Conservation (phyloP, 768 basidiomycete species). For the Pseudohyphozyma bogoriensis region DNA sequence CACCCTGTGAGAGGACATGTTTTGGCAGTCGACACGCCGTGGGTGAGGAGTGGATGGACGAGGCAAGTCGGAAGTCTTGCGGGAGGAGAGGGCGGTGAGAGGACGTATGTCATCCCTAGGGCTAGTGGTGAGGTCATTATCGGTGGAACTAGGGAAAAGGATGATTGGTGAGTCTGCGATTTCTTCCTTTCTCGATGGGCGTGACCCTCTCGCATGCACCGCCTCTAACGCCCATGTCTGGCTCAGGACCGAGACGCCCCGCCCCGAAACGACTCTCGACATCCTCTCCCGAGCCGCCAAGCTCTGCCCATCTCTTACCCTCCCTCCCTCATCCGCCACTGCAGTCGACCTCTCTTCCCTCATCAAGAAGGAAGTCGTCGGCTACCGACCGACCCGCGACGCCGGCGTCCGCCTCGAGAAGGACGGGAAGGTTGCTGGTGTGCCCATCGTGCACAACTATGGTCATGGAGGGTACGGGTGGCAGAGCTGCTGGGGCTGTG, state of each 20-base stretch:
- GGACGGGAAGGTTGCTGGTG: background rate
- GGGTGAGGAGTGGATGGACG: conserved; percentile 36
- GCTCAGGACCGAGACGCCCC: conserved; percentile 26
- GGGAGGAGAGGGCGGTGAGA: conserved; percentile 33
- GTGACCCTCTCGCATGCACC: background rate
- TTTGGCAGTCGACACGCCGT: conserved; percentile 34
- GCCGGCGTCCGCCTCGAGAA: conserved; percentile 33
- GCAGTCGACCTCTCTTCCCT: background rate
- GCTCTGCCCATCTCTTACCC: conserved; percentile 34
- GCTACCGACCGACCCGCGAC: conserved; percentile 34
- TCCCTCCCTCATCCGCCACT: conserved; percentile 12
- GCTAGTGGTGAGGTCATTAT: conserved; percentile 37
- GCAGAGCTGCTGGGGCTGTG: conserved; percentile 38
- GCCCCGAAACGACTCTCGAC: conserved; percentile 28
- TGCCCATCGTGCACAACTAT: conserved; percentile 36
- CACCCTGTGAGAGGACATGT: conserved; percentile 39
- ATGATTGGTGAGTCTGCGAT: conserved; percentile 34
- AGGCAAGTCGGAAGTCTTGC: conserved; percentile 25
- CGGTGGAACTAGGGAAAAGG: conserved; percentile 37
- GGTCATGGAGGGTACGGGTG: conserved; percentile 40
- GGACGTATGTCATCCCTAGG: conserved; percentile 39
- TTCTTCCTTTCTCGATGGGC: background rate
- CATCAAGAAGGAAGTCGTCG: conserved; percentile 17
- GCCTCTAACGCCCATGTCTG: no score
- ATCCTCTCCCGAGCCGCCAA: conserved; percentile 35